Evolutionary conservation across 1,284 basidiomycete species (phyloP), one percentile per base, ranked within the genome.

Genomic region (Inonotus obliquus): DNA sequence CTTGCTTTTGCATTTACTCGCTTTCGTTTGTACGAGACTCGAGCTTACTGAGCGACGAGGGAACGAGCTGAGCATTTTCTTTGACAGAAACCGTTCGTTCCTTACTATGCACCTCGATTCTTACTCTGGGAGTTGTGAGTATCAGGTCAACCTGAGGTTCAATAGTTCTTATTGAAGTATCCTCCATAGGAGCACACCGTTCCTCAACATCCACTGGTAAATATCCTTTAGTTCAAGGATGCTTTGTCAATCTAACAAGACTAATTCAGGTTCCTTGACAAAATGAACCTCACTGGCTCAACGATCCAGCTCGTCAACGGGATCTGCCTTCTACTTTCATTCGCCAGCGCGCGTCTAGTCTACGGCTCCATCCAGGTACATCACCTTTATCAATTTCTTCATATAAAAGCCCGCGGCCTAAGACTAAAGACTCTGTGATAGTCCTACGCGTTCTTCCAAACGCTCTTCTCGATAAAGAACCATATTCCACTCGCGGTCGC

Each of bases 121-220:
- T 73, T 92, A 47, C 75, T 91, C 21, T 92, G 89, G 90, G 89
- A 91, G 73, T 74, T 82, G 81, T 88, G 71, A 61, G 82, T 76
- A 27, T 49, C 47, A 57, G 60, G 48, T 57, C 29, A 23, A 32
- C 51, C 51, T 2, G 53, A 11, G 29, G 57, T 53, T 51, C 25
- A 49, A 9, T 32, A 25, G 9, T 25, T 11, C 29, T 39, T 41
- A 13, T 45, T 65, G 27, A 64, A 60, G 66, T 41, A 19, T 53
- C 55, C 21, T 5, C 21, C n/a, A 44, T 21, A 86, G 85, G 72
- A 88, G 85, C 77, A 92, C 90, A 0, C 79, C 90, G 60, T 91
- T 92, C 73, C 75, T 92, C 62, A 87, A 92, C 68, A 81, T 86
- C 62, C 88, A 91, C 65, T 89, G 88, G 88, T 88, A 62, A 63